Conservation (phyloP, 2,329 filamentous ascomycete genomes). For the Ceratocystis variospora region DNA sequence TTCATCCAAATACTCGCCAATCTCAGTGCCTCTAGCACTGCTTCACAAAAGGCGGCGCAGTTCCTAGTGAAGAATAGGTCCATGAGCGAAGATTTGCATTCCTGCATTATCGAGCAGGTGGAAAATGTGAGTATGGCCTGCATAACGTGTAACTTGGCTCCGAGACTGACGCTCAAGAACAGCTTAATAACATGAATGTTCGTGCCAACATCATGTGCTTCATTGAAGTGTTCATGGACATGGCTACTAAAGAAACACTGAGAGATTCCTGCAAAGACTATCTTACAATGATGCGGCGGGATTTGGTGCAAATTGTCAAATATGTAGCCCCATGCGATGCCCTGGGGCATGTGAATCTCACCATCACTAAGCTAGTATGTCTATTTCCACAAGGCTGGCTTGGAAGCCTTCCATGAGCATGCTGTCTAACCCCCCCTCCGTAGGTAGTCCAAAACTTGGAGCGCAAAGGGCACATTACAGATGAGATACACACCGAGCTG, state of each 20-base stretch:
- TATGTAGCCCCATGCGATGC: constrained; percentile 79
- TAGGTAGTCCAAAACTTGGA: constrained; percentile 57
- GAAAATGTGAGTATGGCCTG: constrained; percentile 47
- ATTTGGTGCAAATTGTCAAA: constrained; percentile 83
- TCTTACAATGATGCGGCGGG: constrained; percentile 84
- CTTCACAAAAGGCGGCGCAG: constrained; percentile 80
- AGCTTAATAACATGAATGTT: constrained; percentile 83
- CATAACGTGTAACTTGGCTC: background rate
- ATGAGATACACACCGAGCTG: constrained; percentile 62
- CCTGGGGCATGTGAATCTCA: constrained; percentile 82
- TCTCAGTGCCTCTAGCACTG: constrained; percentile 78
- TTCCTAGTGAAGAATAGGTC: constrained; percentile 91
- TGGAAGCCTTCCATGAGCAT: background rate
- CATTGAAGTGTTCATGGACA: constrained; percentile 84
- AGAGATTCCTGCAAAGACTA: constrained; percentile 40
- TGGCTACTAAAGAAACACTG: constrained; percentile 58
- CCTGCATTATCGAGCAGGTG: constrained; percentile 90
- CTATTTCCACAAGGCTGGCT: background rate
- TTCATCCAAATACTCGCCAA: constrained; percentile 84
- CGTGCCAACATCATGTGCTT: constrained; percentile 99
- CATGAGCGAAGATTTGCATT: constrained; percentile 93
- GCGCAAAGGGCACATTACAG: constrained; percentile 56
- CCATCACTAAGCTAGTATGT: constrained; percentile 69
- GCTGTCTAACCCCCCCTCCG: background rate
- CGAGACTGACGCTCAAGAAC: background rate